Base-by-base conservation (phyloP, 108 stramenopile species). In the Epipyxis sp. region DNA sequence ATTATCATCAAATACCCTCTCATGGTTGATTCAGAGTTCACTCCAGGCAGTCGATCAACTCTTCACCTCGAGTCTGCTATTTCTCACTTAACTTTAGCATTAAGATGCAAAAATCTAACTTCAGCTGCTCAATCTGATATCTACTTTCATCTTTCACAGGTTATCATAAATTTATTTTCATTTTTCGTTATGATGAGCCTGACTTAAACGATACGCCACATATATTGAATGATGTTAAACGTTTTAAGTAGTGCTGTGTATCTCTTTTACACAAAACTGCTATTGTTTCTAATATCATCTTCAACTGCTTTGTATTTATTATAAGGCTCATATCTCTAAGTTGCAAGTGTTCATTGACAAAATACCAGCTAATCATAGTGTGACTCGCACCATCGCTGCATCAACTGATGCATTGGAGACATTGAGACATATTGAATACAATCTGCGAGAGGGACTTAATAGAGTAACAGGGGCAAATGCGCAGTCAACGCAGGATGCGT, bases 131-230 rank as follows among this genome's bases (percentile, higher is more conserved):
- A 32, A 29, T 32, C 34, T 16, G 61, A 65, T 65, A 16, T 65
- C 34, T 32, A 65, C 34, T 65, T 65, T 32, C 61, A 65, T 65
- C 6, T 25, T 29, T 16, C 61, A 13, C 61, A 65, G n/a, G n/a
- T n/a, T n/a, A n/a, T n/a, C n/a, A n/a, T n/a, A n/a, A n/a, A n/a
- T n/a, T n/a, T n/a, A n/a, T n/a, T n/a, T n/a, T n/a, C n/a, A n/a
- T n/a, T n/a, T n/a, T n/a, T n/a, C n/a, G n/a, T n/a, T n/a, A n/a
- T n/a, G n/a, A n/a, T n/a, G n/a, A n/a, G n/a, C n/a, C n/a, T n/a
- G n/a, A n/a, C n/a, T n/a, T n/a, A n/a, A n/a, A n/a, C n/a, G n/a
- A n/a, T n/a, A n/a, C n/a, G n/a, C n/a, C n/a, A n/a, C n/a, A n/a
- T n/a, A n/a, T n/a, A n/a, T n/a, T n/a, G n/a, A n/a, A n/a, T n/a